A percentile compares a stretch with the other conserved stretches of the same genome.
phyloP scores from a whole-genome alignment of 345 rosid species.

The Brassica incana region DNA sequence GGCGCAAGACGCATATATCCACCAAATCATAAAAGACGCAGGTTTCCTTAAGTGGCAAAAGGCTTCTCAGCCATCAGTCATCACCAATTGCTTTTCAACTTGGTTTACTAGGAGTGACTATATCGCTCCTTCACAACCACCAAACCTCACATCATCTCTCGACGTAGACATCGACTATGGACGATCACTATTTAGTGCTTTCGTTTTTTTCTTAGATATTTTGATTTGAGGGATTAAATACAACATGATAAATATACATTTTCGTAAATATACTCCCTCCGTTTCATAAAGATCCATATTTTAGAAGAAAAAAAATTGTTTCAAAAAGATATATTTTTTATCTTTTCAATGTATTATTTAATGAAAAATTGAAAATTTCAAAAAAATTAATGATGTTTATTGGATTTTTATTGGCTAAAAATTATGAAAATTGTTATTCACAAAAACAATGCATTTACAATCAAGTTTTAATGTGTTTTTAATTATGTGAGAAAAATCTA shows the following conservation, averaged over 20 bases:
- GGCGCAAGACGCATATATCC: not conserved
- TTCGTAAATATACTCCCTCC: not conserved
- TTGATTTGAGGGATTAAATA: not conserved
- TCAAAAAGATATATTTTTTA: no score
- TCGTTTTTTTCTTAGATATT: not conserved
- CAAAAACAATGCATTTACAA: no score
- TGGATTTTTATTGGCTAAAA: no score
- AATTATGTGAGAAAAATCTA: no score
- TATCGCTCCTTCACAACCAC: conserved; percentile 7
- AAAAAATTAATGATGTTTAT: no score
- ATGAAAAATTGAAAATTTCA: no score
- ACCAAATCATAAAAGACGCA: not conserved
- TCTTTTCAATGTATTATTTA: no score
- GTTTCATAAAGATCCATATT: no score
- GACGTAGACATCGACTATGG: not conserved
- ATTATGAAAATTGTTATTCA: no score
- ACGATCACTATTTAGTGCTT: conserved; percentile 14
- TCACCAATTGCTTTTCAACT: conserved; percentile 25
- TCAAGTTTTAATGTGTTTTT: no score
- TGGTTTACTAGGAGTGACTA: conserved; percentile 6
- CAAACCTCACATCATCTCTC: conserved; percentile 5
- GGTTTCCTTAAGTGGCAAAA: conserved; percentile 25
- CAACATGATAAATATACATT: not conserved
- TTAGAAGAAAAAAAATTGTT: no score
- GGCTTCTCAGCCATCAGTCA: conserved; percentile 5